phyloP scores from a whole-genome alignment of 2,329 filamentous ascomycete species.

The Fusarium camptoceras region DNA sequence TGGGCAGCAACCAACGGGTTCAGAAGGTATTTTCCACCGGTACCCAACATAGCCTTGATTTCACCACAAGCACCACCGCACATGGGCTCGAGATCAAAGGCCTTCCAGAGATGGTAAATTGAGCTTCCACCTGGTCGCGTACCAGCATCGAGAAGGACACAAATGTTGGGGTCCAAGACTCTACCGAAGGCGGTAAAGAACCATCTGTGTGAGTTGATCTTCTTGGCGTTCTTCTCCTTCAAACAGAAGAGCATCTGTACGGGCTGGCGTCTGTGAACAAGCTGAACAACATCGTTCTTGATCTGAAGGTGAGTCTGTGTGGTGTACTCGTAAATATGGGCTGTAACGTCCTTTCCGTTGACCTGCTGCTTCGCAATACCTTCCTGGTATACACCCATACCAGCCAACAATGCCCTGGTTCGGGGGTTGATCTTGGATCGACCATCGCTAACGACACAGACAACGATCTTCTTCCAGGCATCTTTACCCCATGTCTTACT shows the following conservation, averaged over 20 bases:
- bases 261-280: slow-evolving; percentile 87
- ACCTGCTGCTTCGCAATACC: slow-evolving; percentile 99
- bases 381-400: slow-evolving; percentile 96
- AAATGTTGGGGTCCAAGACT: slow-evolving; percentile 94
- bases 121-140: slow-evolving; percentile 94
- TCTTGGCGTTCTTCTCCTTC: slow-evolving; percentile 99
- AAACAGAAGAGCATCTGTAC: slow-evolving; percentile 98
- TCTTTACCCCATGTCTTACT: slow-evolving; percentile 99
- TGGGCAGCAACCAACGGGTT: slow-evolving; percentile 96
- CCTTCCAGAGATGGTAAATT: slow-evolving; percentile 98
- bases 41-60: slow-evolving; percentile 96
- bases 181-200: slow-evolving; percentile 98
- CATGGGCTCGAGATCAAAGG: slow-evolving; percentile 97
- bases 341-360: slow-evolving; percentile 94
- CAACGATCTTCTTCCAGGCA: slow-evolving; percentile 99
- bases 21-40: slow-evolving; percentile 84
- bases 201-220: slow-evolving; percentile 99
- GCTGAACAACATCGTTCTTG: slow-evolving; percentile 87
- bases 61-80: slow-evolving; percentile 97
- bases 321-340: slow-evolving; percentile 97
- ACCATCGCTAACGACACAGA: slow-evolving; percentile 96
- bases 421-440: slow-evolving; percentile 96
- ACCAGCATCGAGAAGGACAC: slow-evolving; percentile 94
- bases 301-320: slow-evolving; percentile 87
- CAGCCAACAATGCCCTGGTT: slow-evolving; percentile 89